Conservation (phyloP, 169 alveolate genomes). For the Cryptosporidium sp. region DNA sequence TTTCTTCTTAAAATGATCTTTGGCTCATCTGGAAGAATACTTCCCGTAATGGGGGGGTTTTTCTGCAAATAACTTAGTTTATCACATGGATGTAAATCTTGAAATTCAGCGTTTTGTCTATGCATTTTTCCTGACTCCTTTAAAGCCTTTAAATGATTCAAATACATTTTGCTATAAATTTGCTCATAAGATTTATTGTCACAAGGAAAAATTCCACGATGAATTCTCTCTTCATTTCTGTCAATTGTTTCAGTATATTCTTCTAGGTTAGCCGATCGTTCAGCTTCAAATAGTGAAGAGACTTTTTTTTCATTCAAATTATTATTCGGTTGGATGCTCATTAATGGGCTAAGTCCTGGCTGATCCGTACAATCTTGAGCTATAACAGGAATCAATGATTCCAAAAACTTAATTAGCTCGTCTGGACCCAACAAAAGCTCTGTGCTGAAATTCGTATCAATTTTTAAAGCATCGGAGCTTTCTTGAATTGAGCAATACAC, state of each 20-base stretch:
- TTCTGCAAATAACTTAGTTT: constrained; percentile 1
- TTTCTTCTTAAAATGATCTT: constrained; percentile 3
- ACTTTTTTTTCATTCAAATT: neutral
- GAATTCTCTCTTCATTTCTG: too few relatives aligned
- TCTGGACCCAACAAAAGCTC: neutral
- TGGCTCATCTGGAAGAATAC: constrained; percentile 15
- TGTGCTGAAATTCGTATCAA: neutral
- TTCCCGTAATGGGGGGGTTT: constrained; percentile 39
- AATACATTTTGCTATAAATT: constrained; percentile 1
- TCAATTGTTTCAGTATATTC: neutral
- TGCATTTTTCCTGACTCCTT: neutral
- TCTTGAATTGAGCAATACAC: neutral
- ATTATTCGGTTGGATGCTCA: neutral
- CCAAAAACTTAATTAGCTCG: neutral
- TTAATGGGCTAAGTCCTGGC: neutral
- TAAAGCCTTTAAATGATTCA: neutral
- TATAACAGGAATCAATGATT: neutral
- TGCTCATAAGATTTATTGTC: neutral
- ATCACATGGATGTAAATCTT: neutral
- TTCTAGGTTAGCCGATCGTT: neutral
- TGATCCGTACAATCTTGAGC: neutral
- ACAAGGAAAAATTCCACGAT: neutral
- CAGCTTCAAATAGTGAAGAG: neutral
- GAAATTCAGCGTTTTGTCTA: neutral
- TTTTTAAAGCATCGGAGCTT: neutral